Evolutionary conservation across 768 basidiomycete species (phyloP).

Genomic region (Boletus pseudo-olivaceus): DNA sequence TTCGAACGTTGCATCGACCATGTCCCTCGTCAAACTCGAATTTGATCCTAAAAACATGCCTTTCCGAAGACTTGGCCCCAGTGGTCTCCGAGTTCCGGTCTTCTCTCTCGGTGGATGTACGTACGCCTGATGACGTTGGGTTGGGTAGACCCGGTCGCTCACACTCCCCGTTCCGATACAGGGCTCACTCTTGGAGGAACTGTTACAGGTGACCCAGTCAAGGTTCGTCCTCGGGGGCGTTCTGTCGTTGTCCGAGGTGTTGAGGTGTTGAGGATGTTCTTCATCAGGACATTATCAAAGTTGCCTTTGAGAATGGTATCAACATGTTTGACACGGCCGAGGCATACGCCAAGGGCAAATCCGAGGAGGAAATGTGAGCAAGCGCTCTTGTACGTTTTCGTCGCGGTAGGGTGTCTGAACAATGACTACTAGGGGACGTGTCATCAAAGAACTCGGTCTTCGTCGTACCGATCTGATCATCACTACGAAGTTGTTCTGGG

Average conservation of each 20-base stretch:
- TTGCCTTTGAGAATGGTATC: slow-evolving; percentile 9
- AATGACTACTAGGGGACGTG: neutral
- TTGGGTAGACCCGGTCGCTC: neutral
- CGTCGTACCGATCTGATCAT: slow-evolving; percentile 8
- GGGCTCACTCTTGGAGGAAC: slow-evolving; percentile 10
- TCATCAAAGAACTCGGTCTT: slow-evolving; percentile 4
- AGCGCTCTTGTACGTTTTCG: neutral
- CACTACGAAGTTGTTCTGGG: slow-evolving; percentile 7
- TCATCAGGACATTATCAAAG: slow-evolving; percentile 6
- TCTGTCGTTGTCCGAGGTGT: neutral
- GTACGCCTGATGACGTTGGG: neutral
- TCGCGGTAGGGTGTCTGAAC: neutral
- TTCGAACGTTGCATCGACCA: neutral
- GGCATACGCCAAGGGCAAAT: slow-evolving; percentile 5
- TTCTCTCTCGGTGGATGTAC: slow-evolving; percentile 11
- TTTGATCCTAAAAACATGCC: slow-evolving; percentile 8
- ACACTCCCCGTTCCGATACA: neutral
- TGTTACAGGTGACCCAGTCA: slow-evolving; percentile 1
- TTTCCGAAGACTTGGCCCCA: slow-evolving; percentile 5
- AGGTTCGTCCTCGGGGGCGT: neutral
- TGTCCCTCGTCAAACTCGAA: slow-evolving; percentile 3
- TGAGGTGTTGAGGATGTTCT: neutral
- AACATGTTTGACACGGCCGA: slow-evolving; percentile 11
- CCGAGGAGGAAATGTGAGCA: slow-evolving; percentile 7
- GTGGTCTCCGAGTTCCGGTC: slow-evolving; percentile 5